Conservation (phyloP, 2,329 filamentous ascomycete genomes). For the Boeremia exigua region DNA sequence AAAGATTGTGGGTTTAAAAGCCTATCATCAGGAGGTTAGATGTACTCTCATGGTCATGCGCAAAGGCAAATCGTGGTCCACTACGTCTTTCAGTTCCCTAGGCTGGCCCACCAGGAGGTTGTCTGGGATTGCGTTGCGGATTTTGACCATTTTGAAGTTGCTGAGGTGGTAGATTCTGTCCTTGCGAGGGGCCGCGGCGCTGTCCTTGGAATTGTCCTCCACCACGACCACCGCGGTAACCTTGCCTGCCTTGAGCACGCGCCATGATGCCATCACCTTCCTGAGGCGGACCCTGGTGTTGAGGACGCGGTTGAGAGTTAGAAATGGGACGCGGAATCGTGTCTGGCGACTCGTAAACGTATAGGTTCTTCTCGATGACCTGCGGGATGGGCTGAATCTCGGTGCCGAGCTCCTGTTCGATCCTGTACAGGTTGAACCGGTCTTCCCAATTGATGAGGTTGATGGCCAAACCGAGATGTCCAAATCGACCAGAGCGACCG, state of each 20-base stretch:
- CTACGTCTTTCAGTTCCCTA: conserved; percentile 24
- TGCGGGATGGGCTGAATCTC: conserved; percentile 97
- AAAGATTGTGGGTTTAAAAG: no score
- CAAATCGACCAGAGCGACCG: conserved; percentile 95
- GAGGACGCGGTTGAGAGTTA: conserved; percentile 51
- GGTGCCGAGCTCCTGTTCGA: conserved; percentile 94
- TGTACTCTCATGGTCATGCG: conserved; percentile 33
- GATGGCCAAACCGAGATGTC: conserved; percentile 95
- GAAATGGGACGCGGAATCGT: conserved; percentile 85
- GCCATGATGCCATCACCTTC: conserved; percentile 34
- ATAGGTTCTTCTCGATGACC: conserved; percentile 95
- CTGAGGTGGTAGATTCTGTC: conserved; percentile 21
- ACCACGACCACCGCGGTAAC: conserved; percentile 44
- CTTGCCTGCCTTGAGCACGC: conserved; percentile 37
- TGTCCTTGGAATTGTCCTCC: conserved; percentile 44
- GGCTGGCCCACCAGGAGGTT: conserved; percentile 40
- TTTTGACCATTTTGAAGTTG: conserved; percentile 43
- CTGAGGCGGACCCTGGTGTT: conserved; percentile 29
- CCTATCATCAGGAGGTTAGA: conserved; percentile 33
- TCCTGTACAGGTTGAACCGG: conserved; percentile 97
- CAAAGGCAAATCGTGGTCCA: conserved; percentile 43
- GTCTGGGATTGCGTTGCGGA: conserved; percentile 43
- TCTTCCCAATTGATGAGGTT: conserved; percentile 99
- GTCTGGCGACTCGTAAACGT: conserved; percentile 97
- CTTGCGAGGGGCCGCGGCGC: conserved; percentile 31